These are phyloP conservation scores for Vitis cinerea DNA, from an alignment of 164 flowering plant species.

Conservation along the genomic window DNA sequence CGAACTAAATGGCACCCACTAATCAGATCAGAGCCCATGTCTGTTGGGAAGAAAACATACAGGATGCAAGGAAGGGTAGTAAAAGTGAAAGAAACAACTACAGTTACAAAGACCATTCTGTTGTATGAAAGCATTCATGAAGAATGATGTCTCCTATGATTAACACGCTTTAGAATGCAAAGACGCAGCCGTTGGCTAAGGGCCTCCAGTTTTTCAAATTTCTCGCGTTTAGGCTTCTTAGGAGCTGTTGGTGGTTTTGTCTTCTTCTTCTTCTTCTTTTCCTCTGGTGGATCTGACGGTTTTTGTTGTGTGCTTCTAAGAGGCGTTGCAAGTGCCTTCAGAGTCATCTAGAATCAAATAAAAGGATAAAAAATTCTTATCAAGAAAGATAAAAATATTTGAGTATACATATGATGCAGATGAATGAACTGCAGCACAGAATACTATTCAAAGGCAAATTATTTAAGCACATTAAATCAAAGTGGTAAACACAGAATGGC, in stretches of 20 bases:
- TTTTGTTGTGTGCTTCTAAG: constrained; percentile 36
- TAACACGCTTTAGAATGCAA: constrained; percentile 64
- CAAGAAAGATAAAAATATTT: not conserved
- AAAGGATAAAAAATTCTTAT: not conserved
- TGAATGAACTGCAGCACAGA: not conserved
- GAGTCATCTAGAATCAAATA: constrained; percentile 28
- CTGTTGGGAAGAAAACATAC: not conserved
- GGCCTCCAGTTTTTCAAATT: constrained; percentile 71
- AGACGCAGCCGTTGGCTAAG: constrained; percentile 68
- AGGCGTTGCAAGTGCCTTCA: constrained; percentile 60
- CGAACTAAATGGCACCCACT: not conserved
- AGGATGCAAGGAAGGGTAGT: not conserved
- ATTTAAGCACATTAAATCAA: too few species aligned
- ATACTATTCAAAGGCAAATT: not conserved
- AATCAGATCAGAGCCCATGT: not conserved
- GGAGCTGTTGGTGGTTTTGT: constrained; percentile 16
- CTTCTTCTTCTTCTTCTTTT: constrained; percentile 32
- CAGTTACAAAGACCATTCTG: constrained; percentile 16
- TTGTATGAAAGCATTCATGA: constrained; percentile 34
- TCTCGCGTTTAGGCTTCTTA: constrained; percentile 62
- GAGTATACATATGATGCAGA: not conserved
- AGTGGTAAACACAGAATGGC: too few species aligned
- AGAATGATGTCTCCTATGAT: constrained; percentile 52
- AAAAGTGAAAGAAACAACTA: not conserved
- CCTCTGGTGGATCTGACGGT: constrained; percentile 27